Evolutionary conservation across 1,284 basidiomycete genomes (phyloP).

Genomic region (Ustilago hordei): DNA sequence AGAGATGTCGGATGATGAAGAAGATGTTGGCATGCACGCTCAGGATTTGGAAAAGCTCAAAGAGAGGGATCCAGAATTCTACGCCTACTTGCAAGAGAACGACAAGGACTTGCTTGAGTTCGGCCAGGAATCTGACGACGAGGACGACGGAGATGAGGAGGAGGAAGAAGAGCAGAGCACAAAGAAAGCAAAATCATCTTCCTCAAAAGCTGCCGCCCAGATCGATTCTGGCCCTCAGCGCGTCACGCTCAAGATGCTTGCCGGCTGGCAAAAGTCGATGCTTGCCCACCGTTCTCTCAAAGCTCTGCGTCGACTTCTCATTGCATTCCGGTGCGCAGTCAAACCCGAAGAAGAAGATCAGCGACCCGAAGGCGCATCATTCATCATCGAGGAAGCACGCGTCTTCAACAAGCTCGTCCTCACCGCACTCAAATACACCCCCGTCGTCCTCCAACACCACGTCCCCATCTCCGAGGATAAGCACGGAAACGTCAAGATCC

Average conservation of each 20-base stretch:
- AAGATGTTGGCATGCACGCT: constrained; percentile 73
- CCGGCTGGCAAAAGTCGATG: constrained; percentile 89
- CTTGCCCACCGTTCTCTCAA: constrained; percentile 88
- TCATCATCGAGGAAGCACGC: constrained; percentile 64
- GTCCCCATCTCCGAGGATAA: constrained; percentile 80
- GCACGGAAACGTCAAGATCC: constrained; percentile 71
- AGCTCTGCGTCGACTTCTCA: constrained; percentile 84
- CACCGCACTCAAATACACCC: constrained; percentile 89
- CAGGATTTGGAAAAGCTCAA: constrained; percentile 88
- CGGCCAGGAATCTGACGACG: constrained; percentile 70
- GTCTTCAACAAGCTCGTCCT: constrained; percentile 88
- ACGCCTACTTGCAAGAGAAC: constrained; percentile 96
- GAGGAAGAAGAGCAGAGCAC: constrained; percentile 29
- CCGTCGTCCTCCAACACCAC: constrained; percentile 87
- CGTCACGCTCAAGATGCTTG: constrained; percentile 81
- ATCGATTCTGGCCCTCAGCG: constrained; percentile 47
- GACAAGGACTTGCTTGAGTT: constrained; percentile 90
- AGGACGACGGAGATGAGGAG: constrained; percentile 59
- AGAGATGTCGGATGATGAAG: constrained; percentile 57
- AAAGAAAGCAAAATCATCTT: constrained; percentile 26
- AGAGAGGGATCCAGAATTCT: constrained; percentile 97
- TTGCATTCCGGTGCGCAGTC: constrained; percentile 67
- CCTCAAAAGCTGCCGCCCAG: constrained; percentile 30
- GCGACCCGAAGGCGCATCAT: constrained; percentile 48
- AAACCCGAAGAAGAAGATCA: constrained; percentile 57